Conservation (phyloP, 2,329 filamentous ascomycete species). For the Aspergillus nomiae region DNA sequence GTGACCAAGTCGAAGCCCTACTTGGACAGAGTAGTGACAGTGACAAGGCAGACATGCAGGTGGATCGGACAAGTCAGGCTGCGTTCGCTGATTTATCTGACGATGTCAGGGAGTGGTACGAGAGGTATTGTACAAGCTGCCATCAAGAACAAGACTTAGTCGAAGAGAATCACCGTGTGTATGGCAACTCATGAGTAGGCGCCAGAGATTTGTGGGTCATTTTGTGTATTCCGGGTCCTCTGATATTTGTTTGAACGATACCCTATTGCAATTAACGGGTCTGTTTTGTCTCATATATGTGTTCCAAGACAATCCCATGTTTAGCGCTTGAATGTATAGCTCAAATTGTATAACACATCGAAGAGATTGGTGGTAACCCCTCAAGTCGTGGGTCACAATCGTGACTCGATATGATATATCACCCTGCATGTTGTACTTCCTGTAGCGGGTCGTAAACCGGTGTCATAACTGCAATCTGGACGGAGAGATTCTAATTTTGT, state of each 20-base stretch:
- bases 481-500: slow-evolving; percentile 53
- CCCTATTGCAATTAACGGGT: slow-evolving; percentile 27
- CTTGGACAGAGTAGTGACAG: slow-evolving; percentile 32
- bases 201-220: slow-evolving; percentile 3
- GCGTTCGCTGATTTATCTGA: slow-evolving; percentile 40
- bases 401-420: not conserved
- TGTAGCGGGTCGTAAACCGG: not conserved
- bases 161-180: slow-evolving; percentile 22
- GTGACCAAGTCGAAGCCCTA: slow-evolving; percentile 62
- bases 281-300: slow-evolving; percentile 8
- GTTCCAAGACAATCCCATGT: not conserved
- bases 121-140: slow-evolving; percentile 66
- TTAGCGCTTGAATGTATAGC: slow-evolving; percentile 1
- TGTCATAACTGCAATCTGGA: not conserved
- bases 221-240: slow-evolving; percentile 1
- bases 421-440: not conserved
- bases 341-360: slow-evolving; percentile 4
- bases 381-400: not conserved
- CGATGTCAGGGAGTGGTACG: slow-evolving; percentile 58
- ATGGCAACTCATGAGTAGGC: slow-evolving; percentile 21
- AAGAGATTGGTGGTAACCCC: not conserved
- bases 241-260: slow-evolving; percentile 30
- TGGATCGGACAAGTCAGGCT: slow-evolving; percentile 27
- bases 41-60: slow-evolving; percentile 26
- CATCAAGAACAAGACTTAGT: slow-evolving; percentile 43